Evolutionary conservation across 805 yeast species (phyloP), one percentile per base, ranked within the genome.

Genomic region (Ogataea henricii): DNA sequence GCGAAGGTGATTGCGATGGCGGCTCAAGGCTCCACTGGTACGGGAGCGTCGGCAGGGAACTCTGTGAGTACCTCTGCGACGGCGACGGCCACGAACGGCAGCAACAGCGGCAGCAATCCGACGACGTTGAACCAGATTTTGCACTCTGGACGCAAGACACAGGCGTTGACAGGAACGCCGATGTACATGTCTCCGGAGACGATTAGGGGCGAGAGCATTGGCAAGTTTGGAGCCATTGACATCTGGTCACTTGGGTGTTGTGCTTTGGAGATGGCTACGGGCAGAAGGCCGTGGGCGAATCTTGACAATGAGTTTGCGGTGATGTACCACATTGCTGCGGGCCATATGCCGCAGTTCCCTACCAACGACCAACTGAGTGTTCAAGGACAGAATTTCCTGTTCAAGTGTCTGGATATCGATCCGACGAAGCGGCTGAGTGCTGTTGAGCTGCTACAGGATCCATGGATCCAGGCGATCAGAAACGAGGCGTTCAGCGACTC

Each of bases 171-270:
- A 2, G 99, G 99, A 33, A 94, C 99, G 0, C 98, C 98, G 13
- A 94, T 92, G 97, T 94, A 94, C 69, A 92, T 94, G 98, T 89
- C 98, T 0, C 99, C 99, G 0, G 99, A 94, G 61, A 87, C 89
- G 0, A 89, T 94, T 49, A 88, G 94, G 1, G 97, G 97, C 2
- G 74, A 79, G 5, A 67, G 76, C 1, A 62, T 77, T 1, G 85
- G 84, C 27, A 71, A 74, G 46, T 79, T 76, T 54, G 91, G 91
- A 2, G 81, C 83, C 3, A 78, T 73, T 48, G 99, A 94, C 69
- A 87, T 94, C 27, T 94, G 99, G 99, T 89, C 99, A 0, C 72
- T 92, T 35, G 99, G 99, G 3, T 94, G 99, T 67, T 92, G 96
- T 67, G 87, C 94, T 2, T 66, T 92, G 39, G 98, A 94, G 65